A percentile compares a stretch with the other conserved stretches of the same genome.
phyloP scores from a whole-genome alignment of 1,284 basidiomycete genomes.

The Rhodofomes roseus region DNA sequence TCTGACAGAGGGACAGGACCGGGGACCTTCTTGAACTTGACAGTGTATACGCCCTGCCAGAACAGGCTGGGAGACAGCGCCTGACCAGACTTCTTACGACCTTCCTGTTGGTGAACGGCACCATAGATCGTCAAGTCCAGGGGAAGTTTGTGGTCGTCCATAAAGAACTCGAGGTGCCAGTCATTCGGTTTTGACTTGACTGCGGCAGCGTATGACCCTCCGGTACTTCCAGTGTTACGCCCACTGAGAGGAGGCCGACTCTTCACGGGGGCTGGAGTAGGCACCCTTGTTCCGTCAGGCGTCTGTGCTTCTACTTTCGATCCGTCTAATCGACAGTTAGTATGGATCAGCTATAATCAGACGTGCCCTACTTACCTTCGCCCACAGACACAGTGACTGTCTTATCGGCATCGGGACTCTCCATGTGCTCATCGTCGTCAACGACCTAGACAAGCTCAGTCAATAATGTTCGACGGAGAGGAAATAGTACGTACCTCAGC shows the following conservation, averaged over 20 bases:
- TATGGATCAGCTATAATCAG: background rate
- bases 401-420: slow-evolving; percentile 67
- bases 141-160: slow-evolving; percentile 82
- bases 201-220: slow-evolving; percentile 88
- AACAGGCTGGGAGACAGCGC: slow-evolving; percentile 66
- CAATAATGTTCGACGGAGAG: background rate
- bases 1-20: slow-evolving; percentile 72
- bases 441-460: slow-evolving; percentile 43
- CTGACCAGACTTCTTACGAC: slow-evolving; percentile 61
- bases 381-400: slow-evolving; percentile 83
- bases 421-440: slow-evolving; percentile 61
- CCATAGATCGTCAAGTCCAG: slow-evolving; percentile 94
- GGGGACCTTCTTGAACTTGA: slow-evolving; percentile 90
- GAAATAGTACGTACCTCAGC: slow-evolving; percentile 47
- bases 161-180: slow-evolving; percentile 95
- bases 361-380: slow-evolving; percentile 51
- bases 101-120: slow-evolving; percentile 87
- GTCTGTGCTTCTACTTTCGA: slow-evolving; percentile 93
- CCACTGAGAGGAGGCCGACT: slow-evolving; percentile 32
- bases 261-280: slow-evolving; percentile 70
- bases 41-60: slow-evolving; percentile 87
- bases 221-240: slow-evolving; percentile 41
- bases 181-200: slow-evolving; percentile 89
- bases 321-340: slow-evolving; percentile 53
- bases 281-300: slow-evolving; percentile 90